phyloP scores from a whole-genome alignment of 1,139 yeast species.

The Debaryomyces udenii region DNA sequence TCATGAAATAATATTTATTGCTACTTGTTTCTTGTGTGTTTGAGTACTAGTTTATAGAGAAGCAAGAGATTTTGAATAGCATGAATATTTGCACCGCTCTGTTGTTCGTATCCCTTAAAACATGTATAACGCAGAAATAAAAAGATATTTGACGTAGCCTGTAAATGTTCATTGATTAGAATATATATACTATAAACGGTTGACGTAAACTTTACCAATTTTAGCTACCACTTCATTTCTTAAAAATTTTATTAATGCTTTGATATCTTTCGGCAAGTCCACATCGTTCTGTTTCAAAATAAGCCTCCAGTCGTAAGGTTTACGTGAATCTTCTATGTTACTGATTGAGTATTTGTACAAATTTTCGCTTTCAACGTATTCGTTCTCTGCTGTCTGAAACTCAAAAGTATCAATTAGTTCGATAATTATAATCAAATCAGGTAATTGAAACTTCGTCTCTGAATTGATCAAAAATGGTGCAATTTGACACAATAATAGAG shows the following conservation, averaged over 20 bases:
- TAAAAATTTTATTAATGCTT: constrained; percentile 29
- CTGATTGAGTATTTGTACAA: constrained; percentile 36
- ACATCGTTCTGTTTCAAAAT: constrained; percentile 19
- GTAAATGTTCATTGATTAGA: background rate
- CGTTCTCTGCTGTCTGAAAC: constrained; percentile 25
- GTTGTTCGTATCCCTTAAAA: background rate
- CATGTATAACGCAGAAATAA: background rate
- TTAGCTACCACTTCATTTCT: constrained; percentile 38
- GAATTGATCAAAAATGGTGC: constrained; percentile 43
- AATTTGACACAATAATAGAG: constrained; percentile 53
- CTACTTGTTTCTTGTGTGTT: constrained; percentile 5
- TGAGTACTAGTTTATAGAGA: constrained; percentile 2
- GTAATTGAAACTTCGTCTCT: constrained; percentile 34
- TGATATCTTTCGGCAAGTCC: constrained; percentile 27
- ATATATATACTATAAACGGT: constrained; percentile 7
- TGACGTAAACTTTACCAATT: constrained; percentile 45
- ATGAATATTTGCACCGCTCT: constrained; percentile 2
- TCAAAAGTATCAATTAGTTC: constrained; percentile 54
- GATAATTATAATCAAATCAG: constrained; percentile 51
- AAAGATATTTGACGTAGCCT: background rate
- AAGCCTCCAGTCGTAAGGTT: constrained; percentile 41
- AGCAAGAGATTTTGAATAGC: constrained; percentile 3
- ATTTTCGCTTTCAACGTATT: constrained; percentile 33
- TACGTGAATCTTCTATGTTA: constrained; percentile 22
- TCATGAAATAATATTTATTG: constrained; percentile 5